These are phyloP conservation scores for Phytophthora meadii DNA, from an alignment of 352 stramenopile genomes.

Conservation along the genomic window DNA sequence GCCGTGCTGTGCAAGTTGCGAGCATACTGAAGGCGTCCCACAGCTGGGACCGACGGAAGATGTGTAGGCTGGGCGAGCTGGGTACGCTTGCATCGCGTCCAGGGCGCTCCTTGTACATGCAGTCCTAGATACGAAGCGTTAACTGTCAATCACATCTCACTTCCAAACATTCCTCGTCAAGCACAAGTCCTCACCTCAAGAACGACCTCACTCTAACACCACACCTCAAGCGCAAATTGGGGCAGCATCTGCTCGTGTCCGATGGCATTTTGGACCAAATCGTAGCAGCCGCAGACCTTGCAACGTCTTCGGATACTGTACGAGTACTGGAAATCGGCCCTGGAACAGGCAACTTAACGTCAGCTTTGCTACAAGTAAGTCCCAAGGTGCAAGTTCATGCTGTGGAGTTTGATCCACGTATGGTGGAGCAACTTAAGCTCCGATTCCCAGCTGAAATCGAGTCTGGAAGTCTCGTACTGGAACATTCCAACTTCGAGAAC, in stretches of 20 bases:
- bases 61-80: no score
- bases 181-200: no score
- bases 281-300: constrained; percentile 64
- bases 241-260: constrained; percentile 82
- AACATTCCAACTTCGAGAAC: constrained; percentile 56
- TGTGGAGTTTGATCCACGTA: constrained; percentile 81
- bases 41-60: no score
- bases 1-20: no score
- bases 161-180: no score
- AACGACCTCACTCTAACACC: constrained; percentile 34
- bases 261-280: constrained; percentile 70
- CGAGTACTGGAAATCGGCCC: constrained; percentile 88
- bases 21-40: no score
- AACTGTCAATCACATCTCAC: no score
- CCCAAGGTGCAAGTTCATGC: constrained; percentile 62
- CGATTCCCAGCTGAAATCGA: constrained; percentile 52
- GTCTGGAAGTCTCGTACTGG: constrained; percentile 35
- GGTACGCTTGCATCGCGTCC: no score
- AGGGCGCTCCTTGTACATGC: no score
- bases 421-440: constrained; percentile 74
- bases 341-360: constrained; percentile 87
- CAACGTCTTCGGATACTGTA: constrained; percentile 35
- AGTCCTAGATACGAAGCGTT: no score
- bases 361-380: constrained; percentile 61
- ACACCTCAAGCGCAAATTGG: constrained; percentile 84